Conservation (phyloP, 208 protist species). For the Leishmania major region DNA sequence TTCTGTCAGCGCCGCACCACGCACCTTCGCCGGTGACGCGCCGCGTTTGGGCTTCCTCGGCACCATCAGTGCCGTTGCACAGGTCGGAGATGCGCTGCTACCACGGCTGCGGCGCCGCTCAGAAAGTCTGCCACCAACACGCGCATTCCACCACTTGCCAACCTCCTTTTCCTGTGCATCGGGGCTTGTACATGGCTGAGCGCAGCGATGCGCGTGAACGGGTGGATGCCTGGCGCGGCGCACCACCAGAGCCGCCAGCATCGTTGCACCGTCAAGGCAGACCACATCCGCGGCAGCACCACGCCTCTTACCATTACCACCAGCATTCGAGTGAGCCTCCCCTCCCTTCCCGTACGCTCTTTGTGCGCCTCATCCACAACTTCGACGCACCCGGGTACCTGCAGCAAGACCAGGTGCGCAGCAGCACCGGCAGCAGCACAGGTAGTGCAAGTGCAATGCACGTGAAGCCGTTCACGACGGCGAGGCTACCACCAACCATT, state of each 20-base stretch:
- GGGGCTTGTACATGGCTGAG: background rate
- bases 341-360: conserved; percentile 31
- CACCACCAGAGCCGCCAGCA: background rate
- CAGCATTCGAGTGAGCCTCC: conserved; percentile 1
- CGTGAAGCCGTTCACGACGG: background rate
- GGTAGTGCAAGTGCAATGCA: background rate
- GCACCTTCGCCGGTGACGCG: background rate
- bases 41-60: background rate
- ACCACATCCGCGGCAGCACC: background rate
- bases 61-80: background rate
- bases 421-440: background rate
- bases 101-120: background rate
- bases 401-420: background rate
- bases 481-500: background rate
- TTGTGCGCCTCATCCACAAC: conserved; percentile 35
- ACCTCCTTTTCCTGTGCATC: background rate
- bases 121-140: background rate
- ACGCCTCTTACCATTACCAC: background rate
- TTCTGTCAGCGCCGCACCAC: background rate
- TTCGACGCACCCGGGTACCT: conserved; percentile 13
- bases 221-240: background rate
- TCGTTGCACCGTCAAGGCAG: background rate
- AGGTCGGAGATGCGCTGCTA: background rate
- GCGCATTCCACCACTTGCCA: background rate
- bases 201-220: background rate